Evolutionary conservation across 768 basidiomycete genomes (phyloP), one percentile per base, ranked within the genome.

Genomic region (Lactarius hatsudake): DNA sequence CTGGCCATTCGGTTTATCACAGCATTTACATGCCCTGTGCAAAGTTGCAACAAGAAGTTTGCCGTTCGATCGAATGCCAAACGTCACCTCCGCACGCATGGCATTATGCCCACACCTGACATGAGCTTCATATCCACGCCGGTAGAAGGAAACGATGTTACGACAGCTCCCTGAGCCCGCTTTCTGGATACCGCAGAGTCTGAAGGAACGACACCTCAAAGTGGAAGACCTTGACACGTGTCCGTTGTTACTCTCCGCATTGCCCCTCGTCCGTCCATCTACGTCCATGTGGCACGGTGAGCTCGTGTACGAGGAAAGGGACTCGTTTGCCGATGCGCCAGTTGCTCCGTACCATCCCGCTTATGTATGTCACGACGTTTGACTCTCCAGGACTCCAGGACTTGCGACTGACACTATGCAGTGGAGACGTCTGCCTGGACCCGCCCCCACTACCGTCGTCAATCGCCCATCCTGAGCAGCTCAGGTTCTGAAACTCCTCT

Each of bases 31-130:
- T 93, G 91, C 72, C 81, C 77, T 0, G 85, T 87, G 59, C 78
- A 82, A 17, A 80, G 81, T 40, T 93, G 91, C 73, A 76, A 78
- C 36, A 87, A 88, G 73, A 82, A 80, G 4, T 93, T 93, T 72
- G 86, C 88, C 23, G 90, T 93, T 20, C 85, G 89, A 15, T 93
- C 91, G 9, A 93, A 93, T 71, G 90, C 90, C 18, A 90, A 87
- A 75, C 83, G 91, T 40, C 91, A 93, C 72, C 81, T 90, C 43
- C 87, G 89, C 55, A 91, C 88, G 1, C 91, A 93, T 70, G 88
- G 88, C 30, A 81, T 87, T 53, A 78, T 72, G 48, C 75, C 83
- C 30, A 80, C 79, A 53, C 82, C 83, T 70, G 82, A 83, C 54
- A 77, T 78, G 42, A 81, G 82, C 57, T 70, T 83, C 64, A 78